phyloP scores from a whole-genome alignment of 371 early-diverging fungal genomes.

The Mortierella polycephala region DNA sequence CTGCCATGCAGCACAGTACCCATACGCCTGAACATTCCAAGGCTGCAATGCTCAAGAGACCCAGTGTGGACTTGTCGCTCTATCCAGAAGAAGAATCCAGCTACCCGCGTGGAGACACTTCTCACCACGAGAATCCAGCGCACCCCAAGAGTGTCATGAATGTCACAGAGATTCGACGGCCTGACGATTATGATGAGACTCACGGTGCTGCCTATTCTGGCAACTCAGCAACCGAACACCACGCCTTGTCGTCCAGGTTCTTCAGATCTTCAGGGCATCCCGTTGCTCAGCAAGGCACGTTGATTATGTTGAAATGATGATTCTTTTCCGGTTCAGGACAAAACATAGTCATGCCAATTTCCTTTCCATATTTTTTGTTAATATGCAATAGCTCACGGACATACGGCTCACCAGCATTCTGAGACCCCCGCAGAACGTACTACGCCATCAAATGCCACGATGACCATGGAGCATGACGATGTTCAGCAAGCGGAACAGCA shows the following conservation, averaged over 20 bases:
- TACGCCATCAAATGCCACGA: too few relatives aligned
- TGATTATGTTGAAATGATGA: too few relatives aligned
- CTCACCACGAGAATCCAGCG: slow-evolving; percentile 9
- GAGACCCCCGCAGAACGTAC: too few relatives aligned
- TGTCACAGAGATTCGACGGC: slow-evolving; percentile 2
- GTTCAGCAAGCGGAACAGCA: too few relatives aligned
- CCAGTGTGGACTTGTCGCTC: background rate
- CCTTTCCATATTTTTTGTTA: too few relatives aligned
- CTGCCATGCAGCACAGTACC: background rate
- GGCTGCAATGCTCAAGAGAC: background rate
- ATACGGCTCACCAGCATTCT: too few relatives aligned
- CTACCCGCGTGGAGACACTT: slow-evolving; percentile 4
- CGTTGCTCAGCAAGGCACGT: too few relatives aligned
- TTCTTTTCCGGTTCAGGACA: too few relatives aligned
- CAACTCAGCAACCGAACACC: background rate
- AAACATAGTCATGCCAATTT: too few relatives aligned
- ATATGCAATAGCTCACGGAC: too few relatives aligned
- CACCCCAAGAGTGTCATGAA: background rate
- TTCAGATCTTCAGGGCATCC: background rate
- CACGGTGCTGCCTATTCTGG: background rate
- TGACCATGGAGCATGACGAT: too few relatives aligned
- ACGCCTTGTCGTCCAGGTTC: background rate
- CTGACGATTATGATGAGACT: background rate
- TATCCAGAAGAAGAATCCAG: slow-evolving; percentile 17
- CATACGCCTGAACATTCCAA: slow-evolving; percentile 3